A percentile compares a stretch with the other conserved stretches of the same genome.
phyloP scores from a whole-genome alignment of 176 grass and related monocot genomes.

The Lolium multiflorum region DNA sequence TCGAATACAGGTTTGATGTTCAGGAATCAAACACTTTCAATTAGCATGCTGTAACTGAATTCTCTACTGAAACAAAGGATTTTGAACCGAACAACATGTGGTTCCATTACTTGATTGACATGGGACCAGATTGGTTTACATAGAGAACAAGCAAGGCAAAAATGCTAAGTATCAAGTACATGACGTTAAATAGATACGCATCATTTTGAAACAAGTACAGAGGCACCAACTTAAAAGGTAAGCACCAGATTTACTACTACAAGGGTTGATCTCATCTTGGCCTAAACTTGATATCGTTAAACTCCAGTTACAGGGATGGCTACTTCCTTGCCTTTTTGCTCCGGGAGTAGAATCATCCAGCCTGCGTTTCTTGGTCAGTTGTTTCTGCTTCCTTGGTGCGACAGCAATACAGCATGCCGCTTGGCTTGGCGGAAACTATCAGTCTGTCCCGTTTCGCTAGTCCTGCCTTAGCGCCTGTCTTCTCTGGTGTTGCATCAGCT shows the following conservation, averaged over 20 bases:
- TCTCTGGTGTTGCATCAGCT: slow-evolving; percentile 44
- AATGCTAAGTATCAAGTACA: not conserved
- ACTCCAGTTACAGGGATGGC: not conserved
- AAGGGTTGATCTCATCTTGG: not conserved
- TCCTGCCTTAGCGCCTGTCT: slow-evolving; percentile 10
- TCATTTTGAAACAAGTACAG: not conserved
- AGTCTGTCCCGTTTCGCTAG: slow-evolving; percentile 16
- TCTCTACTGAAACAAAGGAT: too few relatives aligned
- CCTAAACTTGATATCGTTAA: not conserved
- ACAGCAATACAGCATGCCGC: slow-evolving; percentile 73
- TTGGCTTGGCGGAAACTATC: slow-evolving; percentile 43
- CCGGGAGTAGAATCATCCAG: slow-evolving; percentile 52
- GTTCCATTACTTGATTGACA: not conserved
- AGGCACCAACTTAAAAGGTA: not conserved
- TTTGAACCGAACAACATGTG: not conserved
- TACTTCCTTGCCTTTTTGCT: slow-evolving; percentile 76
- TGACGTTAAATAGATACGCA: not conserved
- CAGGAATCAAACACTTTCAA: not conserved
- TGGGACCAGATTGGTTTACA: not conserved
- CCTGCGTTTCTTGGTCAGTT: slow-evolving; percentile 78
- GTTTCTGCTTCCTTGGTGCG: slow-evolving; percentile 72
- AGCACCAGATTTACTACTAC: too few relatives aligned
- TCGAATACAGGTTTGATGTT: not conserved
- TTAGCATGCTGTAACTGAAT: too few relatives aligned
- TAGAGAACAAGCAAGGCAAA: not conserved